Conservation (phyloP, 805 yeast species). For the Saccharomyces paradoxus region DNA sequence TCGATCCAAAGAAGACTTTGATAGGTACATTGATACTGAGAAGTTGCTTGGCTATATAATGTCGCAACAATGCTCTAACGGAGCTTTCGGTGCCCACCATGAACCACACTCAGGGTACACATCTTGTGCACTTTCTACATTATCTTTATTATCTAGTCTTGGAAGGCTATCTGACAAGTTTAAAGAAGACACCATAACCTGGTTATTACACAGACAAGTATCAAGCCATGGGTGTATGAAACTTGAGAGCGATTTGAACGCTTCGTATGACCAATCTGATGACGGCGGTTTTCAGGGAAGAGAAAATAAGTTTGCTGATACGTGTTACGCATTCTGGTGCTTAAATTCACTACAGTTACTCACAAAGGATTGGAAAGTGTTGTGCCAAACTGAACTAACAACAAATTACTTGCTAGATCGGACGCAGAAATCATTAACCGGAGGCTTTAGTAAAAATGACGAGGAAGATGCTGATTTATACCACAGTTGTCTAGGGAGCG, state of each 20-base stretch:
- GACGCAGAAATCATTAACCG: constrained; percentile 57
- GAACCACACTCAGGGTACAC: constrained; percentile 88
- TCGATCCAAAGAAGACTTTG: constrained; percentile 14
- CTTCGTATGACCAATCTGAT: constrained; percentile 39
- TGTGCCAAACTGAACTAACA: constrained; percentile 22
- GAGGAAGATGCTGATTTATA: constrained; percentile 62
- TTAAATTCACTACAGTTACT: constrained; percentile 49
- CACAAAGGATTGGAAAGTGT: constrained; percentile 12
- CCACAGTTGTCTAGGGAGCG: constrained; percentile 57
- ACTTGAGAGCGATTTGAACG: constrained; percentile 23
- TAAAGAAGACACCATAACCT: constrained; percentile 39
- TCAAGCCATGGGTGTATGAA: constrained; percentile 17
- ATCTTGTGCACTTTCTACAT: constrained; percentile 68
- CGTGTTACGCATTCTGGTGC: constrained; percentile 86
- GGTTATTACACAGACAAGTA: constrained; percentile 59
- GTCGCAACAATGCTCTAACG: constrained; percentile 40
- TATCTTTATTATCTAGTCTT: constrained; percentile 35
- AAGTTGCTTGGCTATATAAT: constrained; percentile 34
- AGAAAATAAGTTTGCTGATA: constrained; percentile 74
- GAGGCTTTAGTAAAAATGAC: constrained; percentile 71
- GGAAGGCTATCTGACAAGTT: constrained; percentile 14
- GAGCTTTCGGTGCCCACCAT: constrained; percentile 57
- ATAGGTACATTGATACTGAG: constrained; percentile 37
- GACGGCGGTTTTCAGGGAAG: constrained; percentile 83
- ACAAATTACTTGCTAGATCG: constrained; percentile 38